Conservation (phyloP, 2,329 filamentous ascomycete species). For the Akanthomyces uredinophilus region DNA sequence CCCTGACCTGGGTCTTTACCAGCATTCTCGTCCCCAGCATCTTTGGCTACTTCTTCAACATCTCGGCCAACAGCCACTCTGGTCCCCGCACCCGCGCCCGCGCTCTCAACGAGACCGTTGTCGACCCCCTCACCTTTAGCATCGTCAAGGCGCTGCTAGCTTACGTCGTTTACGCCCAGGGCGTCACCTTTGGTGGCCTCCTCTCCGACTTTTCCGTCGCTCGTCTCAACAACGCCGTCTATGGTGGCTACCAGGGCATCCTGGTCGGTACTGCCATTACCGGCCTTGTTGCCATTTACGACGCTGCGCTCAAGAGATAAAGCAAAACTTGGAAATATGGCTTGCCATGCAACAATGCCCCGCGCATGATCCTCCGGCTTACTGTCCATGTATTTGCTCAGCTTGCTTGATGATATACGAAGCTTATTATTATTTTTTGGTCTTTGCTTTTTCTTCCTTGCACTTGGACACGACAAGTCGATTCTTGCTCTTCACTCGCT, state of each 20-base stretch:
- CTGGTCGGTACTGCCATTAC: slow-evolving; percentile 65
- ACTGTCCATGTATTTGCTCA: background rate
- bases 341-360: background rate
- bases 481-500: background rate
- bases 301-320: slow-evolving; percentile 68
- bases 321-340: background rate
- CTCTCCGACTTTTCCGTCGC: slow-evolving; percentile 55
- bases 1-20: slow-evolving; percentile 70
- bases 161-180: slow-evolving; percentile 73
- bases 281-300: slow-evolving; percentile 66
- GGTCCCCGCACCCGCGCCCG: slow-evolving; percentile 39
- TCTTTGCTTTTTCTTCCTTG: background rate
- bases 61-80: slow-evolving; percentile 52
- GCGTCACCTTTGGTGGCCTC: slow-evolving; percentile 56
- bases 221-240: slow-evolving; percentile 61
- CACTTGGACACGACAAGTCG: background rate
- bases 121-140: slow-evolving; percentile 88
- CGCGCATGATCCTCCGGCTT: background rate
- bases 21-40: slow-evolving; percentile 64
- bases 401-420: slow-evolving; percentile 5
- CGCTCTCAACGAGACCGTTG: slow-evolving; percentile 35
- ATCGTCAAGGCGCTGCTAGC: slow-evolving; percentile 78
- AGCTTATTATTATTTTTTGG: background rate
- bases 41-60: slow-evolving; percentile 85
- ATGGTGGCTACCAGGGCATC: slow-evolving; percentile 66